These are phyloP conservation scores for Diddensiella santjacobensis DNA, from an alignment of 805 yeast species.

Conservation along the genomic window DNA sequence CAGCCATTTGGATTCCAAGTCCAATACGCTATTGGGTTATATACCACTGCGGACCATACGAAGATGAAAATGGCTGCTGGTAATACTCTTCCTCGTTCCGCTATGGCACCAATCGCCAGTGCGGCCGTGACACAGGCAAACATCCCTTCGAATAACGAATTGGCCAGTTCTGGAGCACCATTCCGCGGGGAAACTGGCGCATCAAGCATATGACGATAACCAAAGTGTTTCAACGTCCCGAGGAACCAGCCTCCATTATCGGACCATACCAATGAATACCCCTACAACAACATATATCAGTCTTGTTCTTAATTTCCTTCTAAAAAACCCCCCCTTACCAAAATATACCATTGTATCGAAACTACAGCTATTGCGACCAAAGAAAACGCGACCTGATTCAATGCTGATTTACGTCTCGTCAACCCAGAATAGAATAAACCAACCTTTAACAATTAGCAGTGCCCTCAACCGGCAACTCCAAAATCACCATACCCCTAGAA, in stretches of 20 bases:
- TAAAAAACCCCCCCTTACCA: neutral
- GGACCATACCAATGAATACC: constrained; percentile 57
- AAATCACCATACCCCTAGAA: constrained; percentile 15
- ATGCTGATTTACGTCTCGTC: constrained; percentile 62
- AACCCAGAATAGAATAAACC: constrained; percentile 66
- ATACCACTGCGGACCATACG: constrained; percentile 67
- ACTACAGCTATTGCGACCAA: constrained; percentile 57
- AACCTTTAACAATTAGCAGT: constrained; percentile 28
- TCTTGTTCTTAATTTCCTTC: neutral
- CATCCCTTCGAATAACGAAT: constrained; percentile 61
- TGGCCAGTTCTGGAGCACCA: constrained; percentile 41
- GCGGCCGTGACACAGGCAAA: constrained; percentile 64
- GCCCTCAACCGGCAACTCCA: constrained; percentile 32
- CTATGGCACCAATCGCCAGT: constrained; percentile 66
- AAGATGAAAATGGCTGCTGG: constrained; percentile 68
- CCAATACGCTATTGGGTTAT: constrained; percentile 72
- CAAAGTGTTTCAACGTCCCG: constrained; percentile 53
- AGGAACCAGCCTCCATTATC: constrained; percentile 41
- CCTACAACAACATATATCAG: constrained; percentile 44
- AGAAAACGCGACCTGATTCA: constrained; percentile 61
- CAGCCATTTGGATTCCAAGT: constrained; percentile 70
- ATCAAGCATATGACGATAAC: constrained; percentile 51
- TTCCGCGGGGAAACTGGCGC: constrained; percentile 35
- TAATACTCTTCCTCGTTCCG: constrained; percentile 66
- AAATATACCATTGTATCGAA: constrained; percentile 61